Conservation (phyloP, 2,329 filamentous ascomycete species). For the Oidium heveae region DNA sequence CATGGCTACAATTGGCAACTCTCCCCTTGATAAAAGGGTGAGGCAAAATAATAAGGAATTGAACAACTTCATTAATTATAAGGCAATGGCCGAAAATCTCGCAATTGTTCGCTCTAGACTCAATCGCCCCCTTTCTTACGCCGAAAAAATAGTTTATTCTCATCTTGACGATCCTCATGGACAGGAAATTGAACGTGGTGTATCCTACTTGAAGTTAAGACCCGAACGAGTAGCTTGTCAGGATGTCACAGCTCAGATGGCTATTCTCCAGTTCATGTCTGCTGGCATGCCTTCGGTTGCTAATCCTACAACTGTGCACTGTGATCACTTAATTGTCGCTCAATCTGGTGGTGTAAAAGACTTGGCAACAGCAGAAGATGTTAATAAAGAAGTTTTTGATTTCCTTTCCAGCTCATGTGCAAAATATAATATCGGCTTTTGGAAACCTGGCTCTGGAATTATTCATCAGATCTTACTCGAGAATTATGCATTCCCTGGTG, state of each 20-base stretch:
- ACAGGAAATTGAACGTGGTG: conserved; percentile 88
- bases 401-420: conserved; percentile 83
- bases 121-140: conserved; percentile 79
- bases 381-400: conserved; percentile 99
- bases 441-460: conserved; percentile 94
- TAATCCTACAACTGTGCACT: conserved; percentile 89
- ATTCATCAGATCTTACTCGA: conserved; percentile 97
- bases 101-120: conserved; percentile 68
- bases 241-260: conserved; percentile 99
- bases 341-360: conserved; percentile 85
- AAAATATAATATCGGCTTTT: conserved; percentile 99
- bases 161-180: conserved; percentile 91
- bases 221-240: conserved; percentile 97
- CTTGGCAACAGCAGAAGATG: conserved; percentile 66
- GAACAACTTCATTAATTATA: conserved; percentile 96
- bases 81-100: conserved; percentile 98
- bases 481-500: conserved; percentile 98
- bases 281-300: conserved; percentile 89
- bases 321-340: conserved; percentile 97
- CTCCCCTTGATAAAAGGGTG: conserved; percentile 81
- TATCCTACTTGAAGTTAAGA: conserved; percentile 86
- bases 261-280: conserved; percentile 98
- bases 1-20: conserved; percentile 70
- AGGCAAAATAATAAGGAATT: conserved; percentile 95
- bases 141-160: conserved; percentile 98